These are phyloP conservation scores for Cyphellophora europaea DNA, from an alignment of 2,329 filamentous ascomycete species.

Conservation along the genomic window DNA sequence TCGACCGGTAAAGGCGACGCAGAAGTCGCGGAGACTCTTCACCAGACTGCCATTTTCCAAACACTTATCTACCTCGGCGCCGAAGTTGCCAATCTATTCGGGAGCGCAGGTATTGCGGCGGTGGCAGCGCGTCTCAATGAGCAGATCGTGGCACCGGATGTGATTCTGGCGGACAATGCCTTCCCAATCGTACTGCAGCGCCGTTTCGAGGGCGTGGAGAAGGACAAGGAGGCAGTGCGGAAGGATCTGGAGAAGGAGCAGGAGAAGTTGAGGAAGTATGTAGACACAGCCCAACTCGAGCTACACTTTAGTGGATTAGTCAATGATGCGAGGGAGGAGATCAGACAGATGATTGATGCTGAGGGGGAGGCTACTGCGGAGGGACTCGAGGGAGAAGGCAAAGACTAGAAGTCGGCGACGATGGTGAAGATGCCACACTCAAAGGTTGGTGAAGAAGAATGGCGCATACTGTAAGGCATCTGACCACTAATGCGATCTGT, in stretches of 20 bases:
- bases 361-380: conserved; percentile 10
- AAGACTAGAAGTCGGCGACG: too few relatives aligned
- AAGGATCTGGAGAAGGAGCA: conserved; percentile 23
- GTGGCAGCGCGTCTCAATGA: conserved; percentile 3
- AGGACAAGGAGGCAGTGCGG: conserved; percentile 10
- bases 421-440: too few relatives aligned
- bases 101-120: not conserved
- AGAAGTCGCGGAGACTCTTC: conserved; percentile 12
- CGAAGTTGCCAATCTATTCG: not conserved
- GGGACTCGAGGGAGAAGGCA: too few relatives aligned
- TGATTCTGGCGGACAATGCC: conserved; percentile 9
- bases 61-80: conserved; percentile 5
- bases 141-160: conserved; percentile 9
- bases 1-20: conserved; percentile 63
- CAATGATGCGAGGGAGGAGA: conserved; percentile 10
- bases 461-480: too few relatives aligned
- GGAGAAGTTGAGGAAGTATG: conserved; percentile 25
- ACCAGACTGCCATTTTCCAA: conserved; percentile 13
- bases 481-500: too few relatives aligned
- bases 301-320: conserved; percentile 17
- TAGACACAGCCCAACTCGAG: conserved; percentile 22
- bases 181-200: conserved; percentile 10
- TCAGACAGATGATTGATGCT: conserved; percentile 8
- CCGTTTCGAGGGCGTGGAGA: conserved; percentile 7
- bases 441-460: too few relatives aligned